phyloP scores from a whole-genome alignment of 225 moss, liverwort and hornwort species.

The Asterella californica region DNA sequence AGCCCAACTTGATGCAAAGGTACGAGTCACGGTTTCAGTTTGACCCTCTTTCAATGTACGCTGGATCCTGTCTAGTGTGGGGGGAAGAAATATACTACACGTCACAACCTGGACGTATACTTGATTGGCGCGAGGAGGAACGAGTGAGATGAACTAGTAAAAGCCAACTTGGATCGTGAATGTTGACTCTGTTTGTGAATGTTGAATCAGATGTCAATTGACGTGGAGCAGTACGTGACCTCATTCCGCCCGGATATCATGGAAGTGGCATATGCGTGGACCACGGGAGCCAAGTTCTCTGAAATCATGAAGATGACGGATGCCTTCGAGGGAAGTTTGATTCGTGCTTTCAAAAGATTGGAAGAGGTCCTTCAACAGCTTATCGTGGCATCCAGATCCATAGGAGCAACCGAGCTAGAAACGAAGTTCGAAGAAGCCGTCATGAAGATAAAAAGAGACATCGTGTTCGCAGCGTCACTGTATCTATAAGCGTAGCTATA shows the following conservation, averaged over 20 bases:
- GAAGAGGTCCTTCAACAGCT: constrained; percentile 96
- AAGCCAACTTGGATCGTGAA: not conserved
- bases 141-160: not conserved
- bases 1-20: constrained; percentile 89
- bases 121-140: not conserved
- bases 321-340: constrained; percentile 91
- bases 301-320: constrained; percentile 84
- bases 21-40: constrained; percentile 8
- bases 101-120: not conserved
- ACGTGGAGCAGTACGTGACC: constrained; percentile 77
- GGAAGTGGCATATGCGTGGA: constrained; percentile 86
- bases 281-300: constrained; percentile 78
- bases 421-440: constrained; percentile 76
- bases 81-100: not conserved
- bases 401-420: constrained; percentile 81
- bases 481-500: constrained; percentile 56
- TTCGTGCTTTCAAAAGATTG: constrained; percentile 78
- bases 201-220: constrained; percentile 57
- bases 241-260: constrained; percentile 86
- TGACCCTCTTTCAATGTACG: not conserved
- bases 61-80: not conserved
- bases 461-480: constrained; percentile 92
- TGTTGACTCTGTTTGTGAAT: not conserved
- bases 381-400: constrained; percentile 60
- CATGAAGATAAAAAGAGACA: constrained; percentile 77